Evolutionary conservation across 225 moss, liverwort and hornwort genomes (phyloP).

Genomic region (Sphagnum contortum): DNA sequence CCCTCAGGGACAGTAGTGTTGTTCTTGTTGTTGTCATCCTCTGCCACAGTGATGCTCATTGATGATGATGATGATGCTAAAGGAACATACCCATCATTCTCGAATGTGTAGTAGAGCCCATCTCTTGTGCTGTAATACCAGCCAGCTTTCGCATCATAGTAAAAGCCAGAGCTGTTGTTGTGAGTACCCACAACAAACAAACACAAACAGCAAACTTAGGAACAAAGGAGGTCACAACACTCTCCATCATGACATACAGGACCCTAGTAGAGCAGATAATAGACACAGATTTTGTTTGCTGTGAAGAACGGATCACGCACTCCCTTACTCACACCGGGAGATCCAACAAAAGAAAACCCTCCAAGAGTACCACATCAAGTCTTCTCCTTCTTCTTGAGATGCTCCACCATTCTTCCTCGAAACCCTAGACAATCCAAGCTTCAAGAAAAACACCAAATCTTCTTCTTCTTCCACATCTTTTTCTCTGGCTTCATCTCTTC

Average conservation of each 20-base stretch:
- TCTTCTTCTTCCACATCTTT: no score
- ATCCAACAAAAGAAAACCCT: no score
- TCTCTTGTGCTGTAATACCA: slow-evolving; percentile 89
- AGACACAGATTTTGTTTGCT: background rate
- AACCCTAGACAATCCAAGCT: background rate
- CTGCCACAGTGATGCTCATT: no score
- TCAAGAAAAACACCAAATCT: no score
- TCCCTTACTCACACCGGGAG: background rate
- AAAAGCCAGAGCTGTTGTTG: slow-evolving; percentile 84
- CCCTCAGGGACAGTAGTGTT: slow-evolving; percentile 8
- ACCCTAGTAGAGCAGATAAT: background rate
- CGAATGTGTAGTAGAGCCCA: slow-evolving; percentile 81
- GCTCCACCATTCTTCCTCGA: background rate
- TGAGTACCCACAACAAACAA: background rate
- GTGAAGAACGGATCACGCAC: background rate
- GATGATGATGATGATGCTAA: slow-evolving; percentile 21
- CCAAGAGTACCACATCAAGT: no score
- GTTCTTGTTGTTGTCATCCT: no score
- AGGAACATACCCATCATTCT: slow-evolving; percentile 67
- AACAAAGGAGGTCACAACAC: no score
- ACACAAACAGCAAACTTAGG: background rate
- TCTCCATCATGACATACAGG: no score
- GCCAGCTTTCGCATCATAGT: slow-evolving; percentile 81
- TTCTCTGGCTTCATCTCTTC: no score
- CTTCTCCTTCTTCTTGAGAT: no score